A percentile compares a stretch with the other conserved stretches of the same genome.
Evolutionary conservation across 176 grass and related monocot species (phyloP).

Genomic region (Phoenix roebelenii): DNA sequence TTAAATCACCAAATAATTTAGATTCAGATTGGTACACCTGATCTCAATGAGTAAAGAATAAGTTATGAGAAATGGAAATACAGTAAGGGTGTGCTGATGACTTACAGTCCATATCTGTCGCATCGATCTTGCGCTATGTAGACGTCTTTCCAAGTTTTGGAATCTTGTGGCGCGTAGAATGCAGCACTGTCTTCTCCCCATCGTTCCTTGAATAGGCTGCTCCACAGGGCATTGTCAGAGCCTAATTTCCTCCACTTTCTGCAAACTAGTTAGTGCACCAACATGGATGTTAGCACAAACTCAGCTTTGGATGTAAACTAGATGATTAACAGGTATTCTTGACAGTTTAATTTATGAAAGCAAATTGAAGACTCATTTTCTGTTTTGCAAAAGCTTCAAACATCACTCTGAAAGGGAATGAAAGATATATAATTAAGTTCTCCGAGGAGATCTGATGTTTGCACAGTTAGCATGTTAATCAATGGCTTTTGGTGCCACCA

Average conservation of each 20-base stretch:
- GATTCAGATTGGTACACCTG: background rate
- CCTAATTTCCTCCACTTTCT: constrained; percentile 66
- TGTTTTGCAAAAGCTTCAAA: too few relatives aligned
- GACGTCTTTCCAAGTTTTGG: constrained; percentile 74
- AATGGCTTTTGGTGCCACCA: too few relatives aligned
- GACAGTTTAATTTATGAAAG: too few relatives aligned
- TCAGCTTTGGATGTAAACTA: too few relatives aligned
- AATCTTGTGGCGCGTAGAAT: constrained; percentile 53
- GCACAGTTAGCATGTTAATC: too few relatives aligned
- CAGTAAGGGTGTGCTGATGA: background rate
- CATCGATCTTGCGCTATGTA: constrained; percentile 76
- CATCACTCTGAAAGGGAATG: too few relatives aligned
- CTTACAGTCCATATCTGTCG: constrained; percentile 74
- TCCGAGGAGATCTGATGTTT: too few relatives aligned
- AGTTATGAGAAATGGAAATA: background rate
- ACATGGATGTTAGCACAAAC: background rate
- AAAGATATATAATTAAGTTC: too few relatives aligned
- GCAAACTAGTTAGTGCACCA: constrained; percentile 38
- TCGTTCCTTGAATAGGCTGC: constrained; percentile 48
- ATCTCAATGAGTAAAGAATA: background rate
- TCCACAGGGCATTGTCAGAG: constrained; percentile 66
- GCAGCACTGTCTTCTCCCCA: constrained; percentile 53
- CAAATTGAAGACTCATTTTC: too few relatives aligned
- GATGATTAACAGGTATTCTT: too few relatives aligned
- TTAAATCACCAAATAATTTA: too few relatives aligned